A percentile compares a stretch with the other conserved stretches of the same genome.
These are phyloP conservation scores for Pseudozyma sp. DNA, from an alignment of 1,284 basidiomycete genomes.

Conservation along the genomic window DNA sequence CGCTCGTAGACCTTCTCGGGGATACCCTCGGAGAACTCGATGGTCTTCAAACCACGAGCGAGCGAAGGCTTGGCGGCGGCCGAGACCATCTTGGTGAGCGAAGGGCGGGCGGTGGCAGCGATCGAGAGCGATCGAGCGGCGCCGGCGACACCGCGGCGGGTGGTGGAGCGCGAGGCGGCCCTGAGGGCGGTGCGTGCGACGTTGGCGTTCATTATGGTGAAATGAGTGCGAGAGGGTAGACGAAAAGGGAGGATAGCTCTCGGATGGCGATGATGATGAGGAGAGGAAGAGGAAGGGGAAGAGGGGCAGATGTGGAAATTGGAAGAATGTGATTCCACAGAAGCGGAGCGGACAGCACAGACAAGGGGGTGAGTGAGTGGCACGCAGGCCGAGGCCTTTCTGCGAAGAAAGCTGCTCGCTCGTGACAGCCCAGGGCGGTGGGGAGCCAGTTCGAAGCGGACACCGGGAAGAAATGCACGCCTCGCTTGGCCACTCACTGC, in stretches of 20 bases:
- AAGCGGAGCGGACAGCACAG: not conserved
- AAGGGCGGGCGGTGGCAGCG: constrained; percentile 45
- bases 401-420: constrained; percentile 2
- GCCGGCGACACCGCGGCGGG: constrained; percentile 36
- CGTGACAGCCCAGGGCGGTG: not conserved
- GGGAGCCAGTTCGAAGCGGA: not conserved
- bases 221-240: not conserved
- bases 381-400: not conserved
- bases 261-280: constrained; percentile 1
- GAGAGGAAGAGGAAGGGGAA: constrained; percentile 3
- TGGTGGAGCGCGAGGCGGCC: constrained; percentile 49
- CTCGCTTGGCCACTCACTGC: not conserved
- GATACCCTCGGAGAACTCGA: constrained; percentile 89
- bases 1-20: constrained; percentile 98
- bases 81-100: constrained; percentile 43
- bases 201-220: constrained; percentile 49
- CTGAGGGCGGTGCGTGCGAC: constrained; percentile 52
- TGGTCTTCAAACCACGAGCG: constrained; percentile 84
- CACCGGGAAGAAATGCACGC: not conserved
- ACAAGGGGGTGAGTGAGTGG: not conserved
- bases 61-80: constrained; percentile 49
- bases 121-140: constrained; percentile 51
- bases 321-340: not conserved
- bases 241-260: not conserved
- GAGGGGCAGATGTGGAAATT: not conserved